Evolutionary conservation across 202 grass and related monocot genomes (phyloP).

Genomic region (Bolboschoenoplectus hybrid): DNA sequence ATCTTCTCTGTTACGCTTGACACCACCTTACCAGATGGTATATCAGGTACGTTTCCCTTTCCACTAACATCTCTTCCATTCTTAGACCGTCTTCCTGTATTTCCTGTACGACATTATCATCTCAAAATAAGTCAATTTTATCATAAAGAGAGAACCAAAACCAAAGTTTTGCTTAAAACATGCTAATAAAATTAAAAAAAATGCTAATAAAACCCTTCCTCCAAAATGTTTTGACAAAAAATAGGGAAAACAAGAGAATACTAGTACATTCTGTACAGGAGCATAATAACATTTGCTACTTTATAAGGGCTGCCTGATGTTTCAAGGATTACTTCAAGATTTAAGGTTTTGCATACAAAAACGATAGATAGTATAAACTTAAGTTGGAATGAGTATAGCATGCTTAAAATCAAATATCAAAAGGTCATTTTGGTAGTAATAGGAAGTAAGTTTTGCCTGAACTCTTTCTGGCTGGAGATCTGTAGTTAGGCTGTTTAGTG

Average conservation of each 20-base stretch:
- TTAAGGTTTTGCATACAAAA: conserved; percentile 13
- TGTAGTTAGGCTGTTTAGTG: conserved; percentile 54
- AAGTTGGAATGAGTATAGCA: not conserved
- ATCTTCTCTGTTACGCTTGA: conserved; percentile 64
- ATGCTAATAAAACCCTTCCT: not conserved
- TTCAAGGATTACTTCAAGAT: not conserved
- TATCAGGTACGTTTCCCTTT: conserved; percentile 24
- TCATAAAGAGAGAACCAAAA: not conserved
- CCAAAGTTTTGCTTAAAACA: not conserved
- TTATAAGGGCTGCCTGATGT: not conserved
- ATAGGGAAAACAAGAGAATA: not conserved
- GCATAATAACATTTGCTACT: not conserved
- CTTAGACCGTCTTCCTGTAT: conserved; percentile 31
- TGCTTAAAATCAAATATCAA: conserved; percentile 18
- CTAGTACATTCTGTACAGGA: not conserved
- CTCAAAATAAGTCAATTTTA: not conserved
- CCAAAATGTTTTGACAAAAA: not conserved
- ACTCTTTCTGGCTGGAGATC: conserved; percentile 61
- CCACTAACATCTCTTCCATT: conserved; percentile 38
- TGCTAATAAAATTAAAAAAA: not conserved
- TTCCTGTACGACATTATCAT: conserved; percentile 38
- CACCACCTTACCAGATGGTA: conserved; percentile 50
- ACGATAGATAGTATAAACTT: not conserved
- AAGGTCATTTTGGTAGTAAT: conserved; percentile 13
- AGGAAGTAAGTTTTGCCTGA: conserved; percentile 55